Evolutionary conservation across 441 rosid species (phyloP), one percentile per base, ranked within the genome.

Genomic region (Gossypium davidsonii): DNA sequence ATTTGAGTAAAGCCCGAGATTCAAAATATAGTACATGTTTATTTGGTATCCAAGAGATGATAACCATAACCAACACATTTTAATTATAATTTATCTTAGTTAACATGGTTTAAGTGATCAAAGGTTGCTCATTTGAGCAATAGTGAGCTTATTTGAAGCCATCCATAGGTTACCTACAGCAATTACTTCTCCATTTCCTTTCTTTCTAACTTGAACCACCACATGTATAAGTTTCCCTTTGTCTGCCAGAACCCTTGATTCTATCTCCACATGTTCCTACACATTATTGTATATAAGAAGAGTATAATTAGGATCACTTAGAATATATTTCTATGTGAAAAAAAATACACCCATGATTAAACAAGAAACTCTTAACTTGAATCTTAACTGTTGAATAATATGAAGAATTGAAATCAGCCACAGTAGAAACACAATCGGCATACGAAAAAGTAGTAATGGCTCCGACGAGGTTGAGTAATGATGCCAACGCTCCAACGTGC

Each of bases 241-340:
- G 21, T 60, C 68, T 3, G 87, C 90, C 1, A 56, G 71, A 20
- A 85, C 88, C 77, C 77, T 82, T 70, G 87, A 90, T 55, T 85
- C 85, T 44, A 89, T 59, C 78, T 84, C 92, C 20, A 89, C 83
- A 71, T 81, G 85, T 70, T 90, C 94, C 96, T 88, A 79, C 0
- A 21, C n/a, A n/a, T n/a, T n/a, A n/a, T n/a, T n/a, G n/a, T n/a
- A n/a, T n/a, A n/a, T n/a, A n/a, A n/a, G n/a, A n/a, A n/a, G n/a
- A n/a, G n/a, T n/a, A n/a, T n/a, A n/a, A n/a, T n/a, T n/a, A n/a
- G n/a, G n/a, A n/a, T n/a, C n/a, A n/a, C n/a, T n/a, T n/a, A n/a
- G n/a, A n/a, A n/a, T n/a, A n/a, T n/a, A n/a, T n/a, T n/a, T n/a
- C n/a, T n/a, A n/a, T n/a, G n/a, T n/a, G n/a, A n/a, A n/a, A n/a